Percentiles rank a stretch among this genome's conserved stretches.
These are phyloP conservation scores for Melanomma pulvis-pyrius DNA, from an alignment of 495 filamentous ascomycete genomes.

Conservation along the genomic window DNA sequence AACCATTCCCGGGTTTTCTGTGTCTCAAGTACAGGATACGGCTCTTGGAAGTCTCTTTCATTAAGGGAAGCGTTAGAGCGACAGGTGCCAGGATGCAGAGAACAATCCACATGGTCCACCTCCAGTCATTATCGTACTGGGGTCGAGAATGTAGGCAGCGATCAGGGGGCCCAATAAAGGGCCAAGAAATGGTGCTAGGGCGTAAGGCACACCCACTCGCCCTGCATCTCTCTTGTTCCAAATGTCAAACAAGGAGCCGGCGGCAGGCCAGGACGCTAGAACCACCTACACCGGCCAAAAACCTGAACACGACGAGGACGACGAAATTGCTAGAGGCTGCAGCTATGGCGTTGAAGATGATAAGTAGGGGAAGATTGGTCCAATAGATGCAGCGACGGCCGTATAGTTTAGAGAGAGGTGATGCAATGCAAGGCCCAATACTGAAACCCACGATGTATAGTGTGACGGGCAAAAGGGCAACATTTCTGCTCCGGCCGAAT, in stretches of 20 bases:
- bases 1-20: neutral
- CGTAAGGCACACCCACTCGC: slow-evolving; percentile 48
- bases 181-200: slow-evolving; percentile 60
- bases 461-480: slow-evolving; percentile 37
- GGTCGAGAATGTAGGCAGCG: neutral
- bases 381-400: slow-evolving; percentile 42
- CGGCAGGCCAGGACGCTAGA: slow-evolving; percentile 55
- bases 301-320: slow-evolving; percentile 58
- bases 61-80: neutral
- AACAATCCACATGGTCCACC: neutral
- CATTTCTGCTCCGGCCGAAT: slow-evolving; percentile 41
- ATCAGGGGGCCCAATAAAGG: slow-evolving; percentile 44
- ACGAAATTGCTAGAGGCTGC: slow-evolving; percentile 59
- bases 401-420: slow-evolving; percentile 42
- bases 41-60: slow-evolving; percentile 9
- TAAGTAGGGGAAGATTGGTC: slow-evolving; percentile 50
- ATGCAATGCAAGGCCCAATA: slow-evolving; percentile 41
- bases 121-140: neutral
- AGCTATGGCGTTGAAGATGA: slow-evolving; percentile 63
- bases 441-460: slow-evolving; percentile 43
- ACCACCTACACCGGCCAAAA: slow-evolving; percentile 63
- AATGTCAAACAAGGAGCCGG: slow-evolving; percentile 58
- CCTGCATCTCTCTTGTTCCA: slow-evolving; percentile 51
- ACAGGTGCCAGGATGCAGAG: slow-evolving; percentile 9
- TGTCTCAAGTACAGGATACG: neutral